phyloP scores from a whole-genome alignment of 768 basidiomycete genomes.

The Fomitopsis serialis region DNA sequence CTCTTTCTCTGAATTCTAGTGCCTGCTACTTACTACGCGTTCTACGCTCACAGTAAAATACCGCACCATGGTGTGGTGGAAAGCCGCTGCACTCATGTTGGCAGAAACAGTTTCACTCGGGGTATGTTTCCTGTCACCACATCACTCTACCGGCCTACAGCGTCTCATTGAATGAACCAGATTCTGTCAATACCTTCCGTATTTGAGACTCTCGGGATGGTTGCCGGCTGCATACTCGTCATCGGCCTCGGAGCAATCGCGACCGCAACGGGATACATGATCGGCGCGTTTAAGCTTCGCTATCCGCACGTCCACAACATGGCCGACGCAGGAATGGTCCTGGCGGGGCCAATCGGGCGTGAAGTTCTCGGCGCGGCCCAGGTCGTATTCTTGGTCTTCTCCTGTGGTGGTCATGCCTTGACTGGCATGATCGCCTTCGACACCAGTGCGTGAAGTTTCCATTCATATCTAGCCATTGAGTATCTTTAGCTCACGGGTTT shows the following conservation, averaged over 20 bases:
- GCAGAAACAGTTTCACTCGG: constrained; percentile 26
- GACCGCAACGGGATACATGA: constrained; percentile 22
- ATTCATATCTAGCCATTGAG: too few relatives aligned
- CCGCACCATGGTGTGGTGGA: constrained; percentile 28
- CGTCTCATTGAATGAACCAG: constrained; percentile 6
- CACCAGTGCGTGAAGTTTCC: constrained; percentile 17
- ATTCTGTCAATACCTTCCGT: constrained; percentile 25
- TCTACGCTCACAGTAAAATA: constrained; percentile 19
- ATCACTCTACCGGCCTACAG: too few relatives aligned
- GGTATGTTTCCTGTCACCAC: constrained; percentile 11
- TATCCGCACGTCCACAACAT: constrained; percentile 29
- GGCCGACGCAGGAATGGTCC: constrained; percentile 26
- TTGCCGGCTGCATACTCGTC: constrained; percentile 22
- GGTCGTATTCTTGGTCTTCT: constrained; percentile 23
- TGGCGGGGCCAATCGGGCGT: constrained; percentile 23
- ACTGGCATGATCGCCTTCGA: constrained; percentile 27
- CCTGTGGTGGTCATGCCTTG: constrained; percentile 25
- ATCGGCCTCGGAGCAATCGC: constrained; percentile 21
- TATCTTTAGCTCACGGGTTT: too few relatives aligned
- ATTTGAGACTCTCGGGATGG: constrained; percentile 23
- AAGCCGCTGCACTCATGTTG: constrained; percentile 26
- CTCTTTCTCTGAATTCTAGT: neutral
- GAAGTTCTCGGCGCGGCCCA: constrained; percentile 25
- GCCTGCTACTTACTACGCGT: too few relatives aligned
- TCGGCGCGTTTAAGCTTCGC: constrained; percentile 25